phyloP scores from a whole-genome alignment of 371 early-diverging fungal species.

The Mucor mucedo region DNA sequence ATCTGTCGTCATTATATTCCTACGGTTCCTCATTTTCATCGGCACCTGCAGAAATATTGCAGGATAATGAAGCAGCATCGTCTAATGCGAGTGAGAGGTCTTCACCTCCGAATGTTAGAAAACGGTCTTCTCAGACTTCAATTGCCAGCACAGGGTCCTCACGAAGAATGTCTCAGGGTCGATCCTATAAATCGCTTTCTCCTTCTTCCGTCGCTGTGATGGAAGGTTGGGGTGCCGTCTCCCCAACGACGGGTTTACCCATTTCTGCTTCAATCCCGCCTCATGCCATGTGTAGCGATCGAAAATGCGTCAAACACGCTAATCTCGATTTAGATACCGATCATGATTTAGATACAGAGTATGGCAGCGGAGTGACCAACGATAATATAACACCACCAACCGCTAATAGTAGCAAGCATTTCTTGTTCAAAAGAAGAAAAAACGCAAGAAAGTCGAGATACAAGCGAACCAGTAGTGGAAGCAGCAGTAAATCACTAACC shows the following conservation, averaged over 20 bases:
- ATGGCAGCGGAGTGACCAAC: constrained; percentile 1
- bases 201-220: constrained; percentile 40
- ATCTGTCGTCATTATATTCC: constrained; percentile 12
- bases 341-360: not conserved
- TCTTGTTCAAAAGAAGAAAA: not conserved
- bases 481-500: not conserved
- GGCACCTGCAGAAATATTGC: constrained; percentile 7
- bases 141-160: not conserved
- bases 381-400: not conserved
- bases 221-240: constrained; percentile 41
- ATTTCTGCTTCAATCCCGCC: constrained; percentile 39
- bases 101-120: not conserved
- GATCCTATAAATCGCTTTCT: constrained; percentile 19
- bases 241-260: constrained; percentile 39
- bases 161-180: not conserved
- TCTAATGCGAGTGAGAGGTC: not conserved
- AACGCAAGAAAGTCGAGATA: constrained; percentile 6
- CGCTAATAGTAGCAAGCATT: not conserved
- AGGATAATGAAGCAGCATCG: not conserved
- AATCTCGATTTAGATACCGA: not conserved
- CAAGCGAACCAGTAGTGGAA: constrained; percentile 1
- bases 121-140: constrained; percentile 11
- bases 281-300: constrained; percentile 27
- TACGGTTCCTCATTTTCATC: constrained; percentile 19
- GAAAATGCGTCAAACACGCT: constrained; percentile 17